These are phyloP conservation scores for Ambrosia artemisiifolia DNA, from an alignment of 129 eudicot genomes.

Conservation along the genomic window DNA sequence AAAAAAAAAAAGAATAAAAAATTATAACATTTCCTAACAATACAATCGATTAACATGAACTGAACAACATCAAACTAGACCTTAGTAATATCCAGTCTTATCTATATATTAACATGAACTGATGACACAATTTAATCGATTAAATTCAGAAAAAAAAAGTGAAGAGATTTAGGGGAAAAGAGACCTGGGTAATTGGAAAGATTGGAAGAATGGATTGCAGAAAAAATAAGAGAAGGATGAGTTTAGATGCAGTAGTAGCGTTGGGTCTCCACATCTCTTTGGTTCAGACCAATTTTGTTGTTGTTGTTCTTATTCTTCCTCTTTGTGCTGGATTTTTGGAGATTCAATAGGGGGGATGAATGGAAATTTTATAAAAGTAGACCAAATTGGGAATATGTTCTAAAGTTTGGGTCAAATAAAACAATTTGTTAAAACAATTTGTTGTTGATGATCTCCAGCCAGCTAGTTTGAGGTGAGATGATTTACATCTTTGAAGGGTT, in stretches of 20 bases:
- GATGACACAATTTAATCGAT: not conserved
- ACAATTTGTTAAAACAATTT: no score
- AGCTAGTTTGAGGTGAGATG: no score
- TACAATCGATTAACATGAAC: no score
- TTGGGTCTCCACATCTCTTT: slow-evolving; percentile 13
- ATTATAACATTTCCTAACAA: not conserved
- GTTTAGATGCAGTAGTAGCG: slow-evolving; percentile 28
- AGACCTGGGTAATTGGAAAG: slow-evolving; percentile 24
- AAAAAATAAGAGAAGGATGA: slow-evolving; percentile 22
- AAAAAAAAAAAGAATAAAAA: not conserved
- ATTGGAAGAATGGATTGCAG: slow-evolving; percentile 23
- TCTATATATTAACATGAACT: slow-evolving; percentile 4
- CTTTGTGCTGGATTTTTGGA: slow-evolving; percentile 26
- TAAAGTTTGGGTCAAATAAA: no score
- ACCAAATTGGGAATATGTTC: no score
- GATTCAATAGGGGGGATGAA: slow-evolving; percentile 14
- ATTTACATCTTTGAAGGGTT: no score
- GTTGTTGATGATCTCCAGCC: no score
- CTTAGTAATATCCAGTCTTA: no score
- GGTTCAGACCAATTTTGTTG: slow-evolving; percentile 5
- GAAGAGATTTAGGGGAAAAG: slow-evolving; percentile 16
- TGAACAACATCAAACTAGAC: not conserved
- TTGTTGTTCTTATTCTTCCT: not conserved
- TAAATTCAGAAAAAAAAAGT: slow-evolving; percentile 4
- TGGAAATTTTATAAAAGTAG: not conserved